These are phyloP conservation scores for Rhizopus sp. DNA, from an alignment of 371 early-diverging fungal genomes.

Conservation along the genomic window DNA sequence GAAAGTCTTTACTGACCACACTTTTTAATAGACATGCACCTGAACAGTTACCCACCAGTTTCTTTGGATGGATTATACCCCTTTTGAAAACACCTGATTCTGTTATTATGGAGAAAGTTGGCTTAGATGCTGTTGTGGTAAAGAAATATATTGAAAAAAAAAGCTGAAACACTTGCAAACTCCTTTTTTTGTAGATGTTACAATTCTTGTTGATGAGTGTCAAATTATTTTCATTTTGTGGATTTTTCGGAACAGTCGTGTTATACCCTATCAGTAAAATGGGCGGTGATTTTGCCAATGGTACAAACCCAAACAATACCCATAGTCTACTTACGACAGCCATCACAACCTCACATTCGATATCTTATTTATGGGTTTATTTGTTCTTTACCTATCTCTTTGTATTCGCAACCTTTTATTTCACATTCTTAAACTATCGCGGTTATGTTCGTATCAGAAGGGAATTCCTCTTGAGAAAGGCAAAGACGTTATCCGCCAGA, in stretches of 20 bases:
- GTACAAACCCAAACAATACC: slow-evolving; percentile 22
- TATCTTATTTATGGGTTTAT: slow-evolving; percentile 55
- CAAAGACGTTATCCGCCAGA: slow-evolving; percentile 55
- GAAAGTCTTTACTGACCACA: neutral
- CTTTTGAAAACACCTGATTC: slow-evolving; percentile 55
- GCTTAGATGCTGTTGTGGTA: slow-evolving; percentile 70
- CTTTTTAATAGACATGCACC: slow-evolving; percentile 53
- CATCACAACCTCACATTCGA: slow-evolving; percentile 21
- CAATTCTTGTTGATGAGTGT: slow-evolving; percentile 55
- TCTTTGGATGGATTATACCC: slow-evolving; percentile 68
- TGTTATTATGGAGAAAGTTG: slow-evolving; percentile 62
- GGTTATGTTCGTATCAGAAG: slow-evolving; percentile 60
- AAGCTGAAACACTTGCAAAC: neutral
- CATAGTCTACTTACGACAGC: slow-evolving; percentile 3
- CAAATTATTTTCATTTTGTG: slow-evolving; percentile 52
- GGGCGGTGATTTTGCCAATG: slow-evolving; percentile 46
- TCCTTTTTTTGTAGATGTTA: slow-evolving; percentile 35
- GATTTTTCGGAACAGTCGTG: slow-evolving; percentile 51
- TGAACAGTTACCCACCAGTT: slow-evolving; percentile 46
- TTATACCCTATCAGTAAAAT: slow-evolving; percentile 49
- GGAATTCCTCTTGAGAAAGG: slow-evolving; percentile 50
- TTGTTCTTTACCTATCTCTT: slow-evolving; percentile 66
- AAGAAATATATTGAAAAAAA: slow-evolving; percentile 1
- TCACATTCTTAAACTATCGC: slow-evolving; percentile 61
- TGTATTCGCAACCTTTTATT: slow-evolving; percentile 60